These are phyloP conservation scores for Trifolium pratense DNA, from an alignment of 306 rosid genomes.

Conservation along the genomic window DNA sequence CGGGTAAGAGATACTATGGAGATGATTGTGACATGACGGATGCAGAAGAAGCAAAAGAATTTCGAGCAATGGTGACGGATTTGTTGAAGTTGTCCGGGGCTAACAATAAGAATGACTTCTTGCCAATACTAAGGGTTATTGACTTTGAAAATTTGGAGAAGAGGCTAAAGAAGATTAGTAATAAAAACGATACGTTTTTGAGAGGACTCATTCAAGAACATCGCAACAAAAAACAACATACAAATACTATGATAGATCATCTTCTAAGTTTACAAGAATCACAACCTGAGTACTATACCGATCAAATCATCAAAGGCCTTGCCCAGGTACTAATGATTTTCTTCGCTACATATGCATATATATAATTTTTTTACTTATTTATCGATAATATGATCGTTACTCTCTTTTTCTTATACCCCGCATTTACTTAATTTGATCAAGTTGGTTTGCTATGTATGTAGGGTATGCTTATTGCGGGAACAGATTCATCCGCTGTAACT, in stretches of 20 bases:
- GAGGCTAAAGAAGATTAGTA: constrained; percentile 19
- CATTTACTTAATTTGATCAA: neutral
- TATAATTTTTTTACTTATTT: too few relatives aligned
- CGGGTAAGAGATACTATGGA: constrained; percentile 36
- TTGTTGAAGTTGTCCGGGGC: constrained; percentile 17
- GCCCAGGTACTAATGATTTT: constrained; percentile 10
- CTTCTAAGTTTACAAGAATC: constrained; percentile 36
- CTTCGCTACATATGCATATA: neutral
- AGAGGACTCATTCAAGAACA: constrained; percentile 29
- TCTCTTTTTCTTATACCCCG: too few relatives aligned
- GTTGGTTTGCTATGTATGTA: neutral
- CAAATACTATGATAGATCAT: constrained; percentile 37
- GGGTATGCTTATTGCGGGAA: constrained; percentile 54
- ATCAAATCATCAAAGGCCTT: constrained; percentile 40
- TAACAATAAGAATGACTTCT: constrained; percentile 23
- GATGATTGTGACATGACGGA: constrained; percentile 36
- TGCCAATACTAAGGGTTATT: constrained; percentile 14
- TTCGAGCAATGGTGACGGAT: constrained; percentile 23
- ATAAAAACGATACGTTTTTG: constrained; percentile 3
- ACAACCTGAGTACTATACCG: constrained; percentile 34
- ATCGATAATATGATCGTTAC: too few relatives aligned
- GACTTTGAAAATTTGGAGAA: constrained; percentile 32
- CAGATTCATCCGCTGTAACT: constrained; percentile 51
- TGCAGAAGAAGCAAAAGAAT: constrained; percentile 19
- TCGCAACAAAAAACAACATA: neutral